Percentiles rank a stretch among this genome's conserved stretches.
Conservation (phyloP, 1,284 basidiomycete species). For the Tilletia horrida region DNA sequence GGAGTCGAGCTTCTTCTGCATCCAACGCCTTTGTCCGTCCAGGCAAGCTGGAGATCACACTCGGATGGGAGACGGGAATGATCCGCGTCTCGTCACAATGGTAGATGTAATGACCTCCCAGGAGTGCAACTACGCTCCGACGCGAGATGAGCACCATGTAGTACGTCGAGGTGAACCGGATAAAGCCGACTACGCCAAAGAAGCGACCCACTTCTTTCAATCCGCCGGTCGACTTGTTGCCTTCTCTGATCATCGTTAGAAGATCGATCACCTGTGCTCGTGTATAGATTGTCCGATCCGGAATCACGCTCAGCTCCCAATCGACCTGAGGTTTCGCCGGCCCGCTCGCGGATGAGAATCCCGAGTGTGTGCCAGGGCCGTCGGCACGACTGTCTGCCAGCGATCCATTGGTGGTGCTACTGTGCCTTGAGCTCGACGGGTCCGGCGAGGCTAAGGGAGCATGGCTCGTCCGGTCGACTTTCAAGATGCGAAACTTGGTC, state of each 20-base stretch:
- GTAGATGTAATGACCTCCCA: conserved; percentile 95
- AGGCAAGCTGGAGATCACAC: conserved; percentile 34
- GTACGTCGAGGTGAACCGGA: conserved; percentile 54
- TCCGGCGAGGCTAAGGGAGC: conserved; percentile 22
- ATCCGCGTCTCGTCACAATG: conserved; percentile 92
- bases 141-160: conserved; percentile 69
- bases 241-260: conserved; percentile 90
- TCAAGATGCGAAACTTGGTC: conserved; percentile 49
- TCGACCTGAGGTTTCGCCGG: not conserved
- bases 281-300: conserved; percentile 64
- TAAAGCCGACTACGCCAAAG: conserved; percentile 64
- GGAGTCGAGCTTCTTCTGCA: conserved; percentile 59
- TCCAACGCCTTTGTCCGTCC: conserved; percentile 46
- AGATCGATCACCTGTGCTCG: conserved; percentile 82
- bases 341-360: not conserved
- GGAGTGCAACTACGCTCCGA: conserved; percentile 82
- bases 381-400: not conserved
- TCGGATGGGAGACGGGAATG: conserved; percentile 60
- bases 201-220: conserved; percentile 66
- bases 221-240: conserved; percentile 81
- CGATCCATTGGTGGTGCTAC: not conserved
- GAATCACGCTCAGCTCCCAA: conserved; percentile 49
- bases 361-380: not conserved
- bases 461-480: conserved; percentile 47
- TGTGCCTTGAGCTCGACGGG: not conserved